Evolutionary conservation across 2,329 filamentous ascomycete genomes (phyloP).

Genomic region (Hymenoscyphus repandus): DNA sequence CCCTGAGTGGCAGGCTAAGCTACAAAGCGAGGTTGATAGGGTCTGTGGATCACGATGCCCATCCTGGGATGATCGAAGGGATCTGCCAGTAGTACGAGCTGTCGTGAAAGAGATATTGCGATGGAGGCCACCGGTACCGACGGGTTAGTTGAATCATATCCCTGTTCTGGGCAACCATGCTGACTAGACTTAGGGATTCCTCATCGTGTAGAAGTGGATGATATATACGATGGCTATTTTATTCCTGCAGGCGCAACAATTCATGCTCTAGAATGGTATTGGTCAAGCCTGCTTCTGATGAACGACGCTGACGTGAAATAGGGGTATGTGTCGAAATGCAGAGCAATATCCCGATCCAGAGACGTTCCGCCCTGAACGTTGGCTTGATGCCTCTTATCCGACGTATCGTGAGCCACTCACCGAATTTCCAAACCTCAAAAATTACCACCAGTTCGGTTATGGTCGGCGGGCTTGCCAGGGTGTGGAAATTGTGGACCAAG

Average conservation of each 20-base stretch:
- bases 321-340: slow-evolving; percentile 53
- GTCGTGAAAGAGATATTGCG: slow-evolving; percentile 37
- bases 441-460: slow-evolving; percentile 61
- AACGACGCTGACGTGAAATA: slow-evolving; percentile 20
- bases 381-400: slow-evolving; percentile 56
- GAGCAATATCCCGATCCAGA: slow-evolving; percentile 59
- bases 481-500: slow-evolving; percentile 56
- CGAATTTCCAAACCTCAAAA: slow-evolving; percentile 57
- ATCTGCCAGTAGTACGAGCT: slow-evolving; percentile 37
- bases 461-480: slow-evolving; percentile 59
- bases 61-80: slow-evolving; percentile 33
- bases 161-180: too few species aligned
- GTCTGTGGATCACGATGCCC: slow-evolving; percentile 38
- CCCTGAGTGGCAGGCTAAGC: slow-evolving; percentile 40
- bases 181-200: too few species aligned
- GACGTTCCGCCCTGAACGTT: slow-evolving; percentile 56
- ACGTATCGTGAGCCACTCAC: slow-evolving; percentile 61
- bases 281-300: slow-evolving; percentile 9
- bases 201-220: slow-evolving; percentile 37
- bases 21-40: slow-evolving; percentile 37
- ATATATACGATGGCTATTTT: slow-evolving; percentile 39
- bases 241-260: slow-evolving; percentile 40
- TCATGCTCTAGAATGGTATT: slow-evolving; percentile 48
- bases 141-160: slow-evolving; percentile 36
- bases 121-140: slow-evolving; percentile 48